phyloP scores from a whole-genome alignment of 768 basidiomycete genomes.

The Amanita rimosa region DNA sequence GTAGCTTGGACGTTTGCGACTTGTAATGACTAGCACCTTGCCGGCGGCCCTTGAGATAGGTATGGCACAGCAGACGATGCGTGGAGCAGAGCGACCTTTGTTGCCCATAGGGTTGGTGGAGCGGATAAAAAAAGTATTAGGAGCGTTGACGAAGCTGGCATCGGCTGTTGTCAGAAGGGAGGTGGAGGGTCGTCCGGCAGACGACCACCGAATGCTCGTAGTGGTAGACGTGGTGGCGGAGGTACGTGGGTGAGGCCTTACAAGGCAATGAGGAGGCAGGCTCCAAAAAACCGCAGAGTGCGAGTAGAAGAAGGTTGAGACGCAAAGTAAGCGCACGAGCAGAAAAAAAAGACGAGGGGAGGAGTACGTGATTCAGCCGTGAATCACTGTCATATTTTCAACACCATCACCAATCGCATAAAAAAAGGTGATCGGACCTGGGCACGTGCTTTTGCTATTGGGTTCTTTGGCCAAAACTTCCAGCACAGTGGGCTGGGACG shows the following conservation, averaged over 20 bases:
- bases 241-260: background rate
- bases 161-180: conserved; percentile 11
- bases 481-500: background rate
- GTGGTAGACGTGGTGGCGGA: conserved; percentile 8
- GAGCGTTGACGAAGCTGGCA: conserved; percentile 19
- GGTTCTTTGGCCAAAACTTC: too few species aligned
- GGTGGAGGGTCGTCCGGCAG: conserved; percentile 13
- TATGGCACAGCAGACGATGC: conserved; percentile 86
- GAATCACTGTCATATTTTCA: background rate
- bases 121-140: conserved; percentile 7
- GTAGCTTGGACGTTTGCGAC: conserved; percentile 65
- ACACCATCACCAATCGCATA: background rate
- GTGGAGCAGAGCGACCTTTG: conserved; percentile 72
- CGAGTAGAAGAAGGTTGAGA: background rate
- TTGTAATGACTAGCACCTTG: conserved; percentile 77
- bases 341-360: background rate
- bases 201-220: conserved; percentile 11
- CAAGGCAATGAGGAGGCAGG: background rate
- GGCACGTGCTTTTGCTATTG: background rate
- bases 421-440: conserved; percentile 3
- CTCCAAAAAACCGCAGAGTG: background rate
- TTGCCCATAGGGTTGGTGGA: conserved; percentile 30
- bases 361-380: background rate
- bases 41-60: conserved; percentile 64
- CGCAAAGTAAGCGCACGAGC: background rate